Percentiles rank a stretch among this genome's conserved stretches.
Conservation (phyloP, 148 eudicot genomes). For the Cornus florida region DNA sequence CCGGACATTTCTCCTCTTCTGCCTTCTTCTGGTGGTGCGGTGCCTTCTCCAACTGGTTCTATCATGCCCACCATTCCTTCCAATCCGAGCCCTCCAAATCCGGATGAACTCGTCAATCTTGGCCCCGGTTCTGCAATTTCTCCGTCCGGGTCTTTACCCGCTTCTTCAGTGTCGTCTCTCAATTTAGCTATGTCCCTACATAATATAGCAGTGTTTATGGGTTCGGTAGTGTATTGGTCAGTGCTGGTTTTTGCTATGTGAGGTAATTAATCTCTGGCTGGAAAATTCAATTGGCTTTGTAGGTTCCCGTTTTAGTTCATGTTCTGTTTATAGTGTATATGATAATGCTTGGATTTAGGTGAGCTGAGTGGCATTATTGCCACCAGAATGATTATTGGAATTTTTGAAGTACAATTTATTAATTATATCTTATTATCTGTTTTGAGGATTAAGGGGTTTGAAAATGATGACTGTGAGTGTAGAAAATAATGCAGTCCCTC, state of each 20-base stretch:
- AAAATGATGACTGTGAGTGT: no score
- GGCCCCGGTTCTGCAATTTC: conserved; percentile 27
- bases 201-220: neutral
- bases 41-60: conserved; percentile 19
- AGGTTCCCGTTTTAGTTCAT: neutral
- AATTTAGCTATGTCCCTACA: neutral
- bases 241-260: conserved; percentile 2
- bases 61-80: conserved; percentile 40
- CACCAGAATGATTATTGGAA: neutral
- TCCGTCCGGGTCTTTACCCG: conserved; percentile 16
- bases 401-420: neutral
- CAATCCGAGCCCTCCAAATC: conserved; percentile 30
- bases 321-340: neutral
- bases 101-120: conserved; percentile 10
- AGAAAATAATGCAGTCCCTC: neutral
- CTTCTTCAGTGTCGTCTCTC: conserved; percentile 4
- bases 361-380: neutral
- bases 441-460: no score
- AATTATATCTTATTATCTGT: no score
- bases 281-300: neutral
- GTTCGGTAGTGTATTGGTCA: conserved; percentile 4
- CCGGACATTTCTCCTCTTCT: conserved; percentile 39
- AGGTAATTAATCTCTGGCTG: neutral
- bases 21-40: conserved; percentile 37
- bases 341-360: neutral